phyloP scores from a whole-genome alignment of 805 yeast species.

The Blastobotrys terrestris region DNA sequence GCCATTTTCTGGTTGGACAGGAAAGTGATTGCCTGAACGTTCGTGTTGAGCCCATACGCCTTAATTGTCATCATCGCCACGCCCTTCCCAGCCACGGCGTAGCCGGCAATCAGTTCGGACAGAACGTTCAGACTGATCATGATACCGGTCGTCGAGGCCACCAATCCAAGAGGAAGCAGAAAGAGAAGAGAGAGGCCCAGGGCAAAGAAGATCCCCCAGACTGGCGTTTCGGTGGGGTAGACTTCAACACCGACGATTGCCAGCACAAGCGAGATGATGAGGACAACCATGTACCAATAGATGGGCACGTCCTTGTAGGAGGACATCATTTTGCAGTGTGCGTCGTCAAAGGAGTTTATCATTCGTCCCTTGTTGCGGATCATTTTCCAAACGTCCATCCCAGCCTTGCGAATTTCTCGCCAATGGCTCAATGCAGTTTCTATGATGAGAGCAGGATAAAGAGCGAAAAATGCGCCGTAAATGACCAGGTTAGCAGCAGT shows the following conservation, averaged over 20 bases:
- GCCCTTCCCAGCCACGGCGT: slow-evolving; percentile 51
- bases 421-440: slow-evolving; percentile 28
- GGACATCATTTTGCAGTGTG: slow-evolving; percentile 43
- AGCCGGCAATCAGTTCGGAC: slow-evolving; percentile 59
- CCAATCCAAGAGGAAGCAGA: slow-evolving; percentile 55
- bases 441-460: slow-evolving; percentile 50
- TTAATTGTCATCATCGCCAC: slow-evolving; percentile 22
- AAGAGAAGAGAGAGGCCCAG: slow-evolving; percentile 49
- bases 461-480: slow-evolving; percentile 52
- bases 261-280: slow-evolving; percentile 36
- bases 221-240: slow-evolving; percentile 22
- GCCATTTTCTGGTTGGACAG: slow-evolving; percentile 50
- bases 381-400: slow-evolving; percentile 12
- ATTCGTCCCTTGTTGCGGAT: slow-evolving; percentile 4
- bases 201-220: slow-evolving; percentile 48
- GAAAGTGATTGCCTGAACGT: slow-evolving; percentile 53
- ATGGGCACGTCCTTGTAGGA: slow-evolving; percentile 47
- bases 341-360: slow-evolving; percentile 12
- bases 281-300: slow-evolving; percentile 43
- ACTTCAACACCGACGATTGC: slow-evolving; percentile 19
- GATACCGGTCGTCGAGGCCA: slow-evolving; percentile 55
- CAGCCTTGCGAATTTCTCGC: slow-evolving; percentile 19
- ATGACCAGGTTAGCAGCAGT: slow-evolving; percentile 40
- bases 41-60: slow-evolving; percentile 40
- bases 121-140: slow-evolving; percentile 54